Evolutionary conservation across 106 monocot genomes (phyloP).

Genomic region (Triglochin maritima): DNA sequence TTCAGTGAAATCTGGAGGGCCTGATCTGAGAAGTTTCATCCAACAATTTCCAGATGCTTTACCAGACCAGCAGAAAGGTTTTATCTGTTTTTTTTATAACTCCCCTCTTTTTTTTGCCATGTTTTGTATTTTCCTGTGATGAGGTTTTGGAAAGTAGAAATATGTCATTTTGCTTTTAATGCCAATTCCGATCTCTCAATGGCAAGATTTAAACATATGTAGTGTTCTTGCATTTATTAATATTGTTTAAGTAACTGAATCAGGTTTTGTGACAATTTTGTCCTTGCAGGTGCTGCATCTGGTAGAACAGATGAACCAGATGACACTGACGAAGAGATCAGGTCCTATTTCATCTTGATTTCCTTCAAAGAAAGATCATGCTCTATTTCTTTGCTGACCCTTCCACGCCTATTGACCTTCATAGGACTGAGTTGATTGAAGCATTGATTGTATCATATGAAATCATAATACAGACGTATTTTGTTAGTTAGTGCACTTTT

Average conservation of each 20-base stretch:
- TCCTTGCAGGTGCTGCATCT: not conserved
- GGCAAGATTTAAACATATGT: too few relatives aligned
- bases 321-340: not conserved
- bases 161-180: too few relatives aligned
- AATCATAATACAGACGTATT: too few relatives aligned
- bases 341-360: not conserved
- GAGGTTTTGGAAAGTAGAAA: not conserved
- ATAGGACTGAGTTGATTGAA: too few relatives aligned
- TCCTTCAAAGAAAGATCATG: not conserved
- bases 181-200: too few relatives aligned
- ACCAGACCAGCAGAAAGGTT: conserved; percentile 35
- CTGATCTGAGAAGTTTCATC: conserved; percentile 78
- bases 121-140: not conserved
- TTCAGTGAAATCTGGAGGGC: conserved; percentile 56
- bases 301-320: not conserved
- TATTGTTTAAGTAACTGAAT: too few relatives aligned
- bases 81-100: not conserved
- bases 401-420: too few relatives aligned
- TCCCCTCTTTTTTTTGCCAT: not conserved
- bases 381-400: too few relatives aligned
- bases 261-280: too few relatives aligned
- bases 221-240: too few relatives aligned
- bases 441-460: too few relatives aligned
- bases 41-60: conserved; percentile 70
- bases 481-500: too few relatives aligned